Base-by-base conservation (phyloP, 441 rosid species). In the Jatropha podagrica region DNA sequence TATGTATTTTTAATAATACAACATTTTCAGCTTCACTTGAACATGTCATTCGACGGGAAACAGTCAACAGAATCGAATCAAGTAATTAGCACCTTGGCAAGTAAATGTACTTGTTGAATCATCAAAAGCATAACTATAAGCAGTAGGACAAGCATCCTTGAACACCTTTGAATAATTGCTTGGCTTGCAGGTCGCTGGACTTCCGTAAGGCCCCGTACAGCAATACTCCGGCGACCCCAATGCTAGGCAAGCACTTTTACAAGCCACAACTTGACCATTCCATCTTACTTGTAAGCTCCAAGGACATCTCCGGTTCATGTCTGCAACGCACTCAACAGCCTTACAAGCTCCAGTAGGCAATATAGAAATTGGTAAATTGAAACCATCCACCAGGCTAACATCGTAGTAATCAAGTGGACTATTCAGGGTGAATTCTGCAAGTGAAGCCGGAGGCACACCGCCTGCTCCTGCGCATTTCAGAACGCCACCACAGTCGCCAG, bases 321-420 rank as follows among this genome's bases (percentile, higher is more conserved):
- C 91, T 7, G 90, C 79, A 7, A 85, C 81, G 63, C 98, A 92
- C 13, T 86, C 82, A 0, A 89, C 89, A 79, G 86, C 88, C 82
- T 88, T 85, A 64, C 98, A 94, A 41, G 83, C 80, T 14, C 59
- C 40, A 12, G 77, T 78, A 4, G 94, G 96, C 48, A 65, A 72
- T 42, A 92, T 86, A 27, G 96, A 86, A 82, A 94, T 82, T 0
- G 90, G 96, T n/a, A 94, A 63, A 83, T 85, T 89, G 81, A 83
- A 91, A 37, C 96, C 98, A 20, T 93, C 98, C 1, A 93, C 96
- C 4, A 91, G 86, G 84, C 97, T 91, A 49, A 90, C 87, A 76
- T 93, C 98, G 66, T 90, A 93, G 85, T 84, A 94, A 80, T 94
- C 96, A 49, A 81, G 77, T 5, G 89, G 83, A 6, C 92, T 89